phyloP scores from a whole-genome alignment of 2,329 filamentous ascomycete genomes.

The Venturia asperata region DNA sequence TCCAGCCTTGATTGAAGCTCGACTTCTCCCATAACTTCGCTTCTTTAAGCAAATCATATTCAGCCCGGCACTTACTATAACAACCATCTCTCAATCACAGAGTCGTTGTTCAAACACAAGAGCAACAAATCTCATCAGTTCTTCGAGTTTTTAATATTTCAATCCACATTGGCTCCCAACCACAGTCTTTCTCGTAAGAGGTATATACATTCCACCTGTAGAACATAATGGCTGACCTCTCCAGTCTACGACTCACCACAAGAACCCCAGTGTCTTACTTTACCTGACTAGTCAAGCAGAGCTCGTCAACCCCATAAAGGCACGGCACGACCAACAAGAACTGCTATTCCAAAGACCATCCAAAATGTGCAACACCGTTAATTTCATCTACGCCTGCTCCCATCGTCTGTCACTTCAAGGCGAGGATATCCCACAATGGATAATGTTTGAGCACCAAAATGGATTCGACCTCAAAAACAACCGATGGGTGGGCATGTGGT shows the following conservation, averaged over 20 bases:
- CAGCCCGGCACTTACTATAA: not conserved
- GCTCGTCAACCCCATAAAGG: not conserved
- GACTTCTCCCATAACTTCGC: not conserved
- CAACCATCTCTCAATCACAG: not conserved
- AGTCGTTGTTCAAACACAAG: not conserved
- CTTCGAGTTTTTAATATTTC: not conserved
- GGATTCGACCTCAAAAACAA: not conserved
- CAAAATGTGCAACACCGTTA: slow-evolving; percentile 1
- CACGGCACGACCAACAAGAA: not conserved
- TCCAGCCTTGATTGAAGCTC: not conserved
- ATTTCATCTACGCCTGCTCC: slow-evolving; percentile 16
- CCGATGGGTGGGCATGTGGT: slow-evolving; percentile 8
- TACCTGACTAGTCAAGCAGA: not conserved
- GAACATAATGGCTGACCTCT: not conserved
- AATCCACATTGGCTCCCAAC: not conserved
- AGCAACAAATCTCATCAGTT: not conserved
- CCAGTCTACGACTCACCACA: not conserved
- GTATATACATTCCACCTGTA: not conserved
- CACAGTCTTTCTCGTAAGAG: not conserved
- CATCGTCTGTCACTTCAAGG: slow-evolving; percentile 5
- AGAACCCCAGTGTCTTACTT: not conserved
- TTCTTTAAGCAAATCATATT: not conserved
- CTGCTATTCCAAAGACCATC: too few species aligned
- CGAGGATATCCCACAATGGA: slow-evolving; percentile 9
- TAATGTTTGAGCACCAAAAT: slow-evolving; percentile 4